Base-by-base conservation (phyloP, 2,329 filamentous ascomycete genomes). In the Sordariomycetes sp. region DNA sequence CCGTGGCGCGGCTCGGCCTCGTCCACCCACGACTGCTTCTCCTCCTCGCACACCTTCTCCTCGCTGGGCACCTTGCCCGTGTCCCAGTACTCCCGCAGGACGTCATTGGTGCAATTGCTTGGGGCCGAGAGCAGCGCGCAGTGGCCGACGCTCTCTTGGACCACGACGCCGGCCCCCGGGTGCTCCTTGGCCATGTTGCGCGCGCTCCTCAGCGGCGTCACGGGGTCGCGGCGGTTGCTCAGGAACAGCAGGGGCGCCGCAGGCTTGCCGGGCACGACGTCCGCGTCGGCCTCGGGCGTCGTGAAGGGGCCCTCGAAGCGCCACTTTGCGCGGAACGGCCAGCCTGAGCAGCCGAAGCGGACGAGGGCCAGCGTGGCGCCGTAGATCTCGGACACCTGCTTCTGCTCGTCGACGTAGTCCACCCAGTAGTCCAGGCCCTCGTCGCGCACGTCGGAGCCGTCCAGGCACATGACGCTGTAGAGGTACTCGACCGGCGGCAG, bases 171-270 rank as follows among this genome's bases (percentile, higher is more conserved):
- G 1, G 55, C 43, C 14, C 49, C 50, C 2, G 49, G 48, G 26
- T 57, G 51, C 7, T 32, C 14, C 23, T 25, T 34, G 6, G 48
- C 42, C 45, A 51, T 54, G 28, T 35, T 36, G 5, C 40, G 61
- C 49, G 47, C 64, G 56, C 37, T 54, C 33, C 34, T 27, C 25
- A 62, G 41, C 5, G 66, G 66, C 18, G 66, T 70, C 8, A 66
- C 59, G 11, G 66, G 66, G 36, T 70, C 66, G 5, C 59, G 51
- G 5, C 51, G 40, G 34, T 59, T 63, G 9, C 56, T 53, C 4
- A 69, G 40, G 45, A 66, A 66, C 19, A 70, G 44, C 17, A 69
- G 39, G 4, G 66, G 65, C 5, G 58, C 58, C 1, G 49, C 47
- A 1, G 65, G 64, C 27, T 42, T 50, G 8, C 48, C 57, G 10